A percentile compares a stretch with the other conserved stretches of the same genome.
phyloP scores from a whole-genome alignment of 192 early-diverging fungal species.

The Diversispora epigaea region DNA sequence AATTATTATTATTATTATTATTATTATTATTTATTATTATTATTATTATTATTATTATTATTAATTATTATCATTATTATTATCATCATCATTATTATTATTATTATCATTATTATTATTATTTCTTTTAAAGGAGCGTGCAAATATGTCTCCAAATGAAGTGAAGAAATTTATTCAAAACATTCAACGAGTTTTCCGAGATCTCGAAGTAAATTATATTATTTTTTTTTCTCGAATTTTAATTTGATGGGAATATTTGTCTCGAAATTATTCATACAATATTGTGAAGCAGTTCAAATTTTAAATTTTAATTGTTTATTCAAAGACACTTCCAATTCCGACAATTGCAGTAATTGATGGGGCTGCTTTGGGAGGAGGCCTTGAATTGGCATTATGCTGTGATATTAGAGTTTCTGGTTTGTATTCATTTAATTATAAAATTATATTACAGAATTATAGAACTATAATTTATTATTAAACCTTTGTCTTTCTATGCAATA shows the following conservation, averaged over 20 bases:
- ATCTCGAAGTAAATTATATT: constrained; percentile 68
- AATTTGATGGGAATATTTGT: too few relatives aligned
- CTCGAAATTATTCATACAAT: not conserved
- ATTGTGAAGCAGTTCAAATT: too few relatives aligned
- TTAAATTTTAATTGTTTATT: not conserved
- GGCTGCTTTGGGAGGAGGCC: constrained; percentile 87
- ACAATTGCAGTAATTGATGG: constrained; percentile 95
- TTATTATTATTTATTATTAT: not conserved
- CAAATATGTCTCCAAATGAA: constrained; percentile 72
- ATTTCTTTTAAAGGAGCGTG: constrained; percentile 62
- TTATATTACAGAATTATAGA: too few relatives aligned
- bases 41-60: not conserved
- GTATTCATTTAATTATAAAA: too few relatives aligned
- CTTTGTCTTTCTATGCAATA: not conserved
- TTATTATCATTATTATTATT: not conserved
- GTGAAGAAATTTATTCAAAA: constrained; percentile 80
- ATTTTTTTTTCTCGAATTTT: too few relatives aligned
- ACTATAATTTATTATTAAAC: not conserved
- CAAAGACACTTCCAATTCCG: constrained; percentile 78
- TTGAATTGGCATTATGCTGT: constrained; percentile 87
- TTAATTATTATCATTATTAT: not conserved
- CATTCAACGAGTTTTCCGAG: constrained; percentile 73
- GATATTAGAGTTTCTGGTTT: constrained; percentile 86
- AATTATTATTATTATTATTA: not conserved
- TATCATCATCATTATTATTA: not conserved